Conservation (phyloP, 805 yeast genomes). For the Ogataea chonburiensis region DNA sequence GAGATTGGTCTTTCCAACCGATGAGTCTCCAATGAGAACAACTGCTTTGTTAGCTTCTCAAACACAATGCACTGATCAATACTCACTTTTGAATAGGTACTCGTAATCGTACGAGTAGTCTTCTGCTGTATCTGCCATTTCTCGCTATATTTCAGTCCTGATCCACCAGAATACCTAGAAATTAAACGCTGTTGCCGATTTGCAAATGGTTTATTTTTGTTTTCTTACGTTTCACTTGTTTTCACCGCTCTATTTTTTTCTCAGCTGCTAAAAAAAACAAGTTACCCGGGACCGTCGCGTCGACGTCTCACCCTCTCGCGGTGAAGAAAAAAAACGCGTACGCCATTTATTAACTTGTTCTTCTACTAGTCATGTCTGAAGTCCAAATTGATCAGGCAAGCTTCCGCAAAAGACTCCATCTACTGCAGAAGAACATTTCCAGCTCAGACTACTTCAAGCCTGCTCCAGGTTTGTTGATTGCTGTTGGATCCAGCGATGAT, state of each 20-base stretch:
- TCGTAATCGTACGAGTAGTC: constrained; percentile 84
- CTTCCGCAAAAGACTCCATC: constrained; percentile 54
- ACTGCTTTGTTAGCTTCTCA: constrained; percentile 40
- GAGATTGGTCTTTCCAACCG: constrained; percentile 94
- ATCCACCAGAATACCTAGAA: constrained; percentile 1
- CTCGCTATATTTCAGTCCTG: constrained; percentile 9
- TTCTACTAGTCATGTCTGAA: constrained; percentile 47
- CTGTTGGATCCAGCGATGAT: constrained; percentile 83
- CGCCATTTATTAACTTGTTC: constrained; percentile 4
- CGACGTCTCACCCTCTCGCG: constrained; percentile 4
- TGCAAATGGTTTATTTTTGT: constrained; percentile 7
- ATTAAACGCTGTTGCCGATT: constrained; percentile 1
- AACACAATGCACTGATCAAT: neutral
- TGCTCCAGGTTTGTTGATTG: constrained; percentile 55
- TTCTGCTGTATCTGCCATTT: constrained; percentile 48
- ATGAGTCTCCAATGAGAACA: constrained; percentile 94
- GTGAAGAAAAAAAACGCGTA: constrained; percentile 11
- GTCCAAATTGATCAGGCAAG: constrained; percentile 51
- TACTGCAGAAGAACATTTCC: constrained; percentile 36
- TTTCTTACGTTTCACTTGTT: constrained; percentile 12
- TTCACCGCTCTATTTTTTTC: constrained; percentile 4
- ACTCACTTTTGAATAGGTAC: constrained; percentile 75
- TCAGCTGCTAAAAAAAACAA: constrained; percentile 1
- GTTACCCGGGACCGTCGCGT: constrained; percentile 16
- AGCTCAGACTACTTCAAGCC: constrained; percentile 38